Percentiles rank a stretch among this genome's conserved stretches.
These are phyloP conservation scores for Phellinidium pouzarii DNA, from an alignment of 1,284 basidiomycete genomes.

Conservation along the genomic window DNA sequence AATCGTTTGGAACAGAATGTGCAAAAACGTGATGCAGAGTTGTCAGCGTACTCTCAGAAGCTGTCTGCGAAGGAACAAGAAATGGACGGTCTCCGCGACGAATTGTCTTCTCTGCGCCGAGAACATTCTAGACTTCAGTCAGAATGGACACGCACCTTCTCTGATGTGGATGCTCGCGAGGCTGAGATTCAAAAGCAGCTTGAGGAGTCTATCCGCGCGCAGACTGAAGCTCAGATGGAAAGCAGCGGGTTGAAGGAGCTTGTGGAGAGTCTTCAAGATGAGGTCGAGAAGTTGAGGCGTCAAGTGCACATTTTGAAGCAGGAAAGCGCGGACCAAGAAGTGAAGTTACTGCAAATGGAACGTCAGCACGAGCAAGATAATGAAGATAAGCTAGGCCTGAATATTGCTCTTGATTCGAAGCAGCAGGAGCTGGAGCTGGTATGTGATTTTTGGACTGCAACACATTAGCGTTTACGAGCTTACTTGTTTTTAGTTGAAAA, in stretches of 20 bases:
- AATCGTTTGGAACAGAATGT: slow-evolving; percentile 52
- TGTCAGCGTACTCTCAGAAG: slow-evolving; percentile 34
- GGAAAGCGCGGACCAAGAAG: slow-evolving; percentile 77
- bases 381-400: slow-evolving; percentile 73
- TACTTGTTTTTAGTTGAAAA: slow-evolving; percentile 55
- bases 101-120: slow-evolving; percentile 45
- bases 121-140: slow-evolving; percentile 46
- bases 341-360: slow-evolving; percentile 67
- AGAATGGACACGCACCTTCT: slow-evolving; percentile 43
- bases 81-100: slow-evolving; percentile 46
- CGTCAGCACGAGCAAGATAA: slow-evolving; percentile 63
- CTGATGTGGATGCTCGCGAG: slow-evolving; percentile 43
- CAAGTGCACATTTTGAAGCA: slow-evolving; percentile 69
- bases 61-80: slow-evolving; percentile 37
- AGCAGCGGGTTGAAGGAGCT: slow-evolving; percentile 41
- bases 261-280: slow-evolving; percentile 46
- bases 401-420: slow-evolving; percentile 83
- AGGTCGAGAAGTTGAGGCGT: slow-evolving; percentile 54
- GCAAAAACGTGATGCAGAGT: slow-evolving; percentile 44
- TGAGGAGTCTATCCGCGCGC: slow-evolving; percentile 43
- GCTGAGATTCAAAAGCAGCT: slow-evolving; percentile 39
- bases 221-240: slow-evolving; percentile 47
- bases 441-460: slow-evolving; percentile 28
- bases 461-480: slow-evolving; percentile 5
- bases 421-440: slow-evolving; percentile 87